Percentiles rank a stretch among this genome's conserved stretches.
These are phyloP conservation scores for Ceratocystis cacaofunesta DNA, from an alignment of 2,329 filamentous ascomycete species.

Conservation along the genomic window DNA sequence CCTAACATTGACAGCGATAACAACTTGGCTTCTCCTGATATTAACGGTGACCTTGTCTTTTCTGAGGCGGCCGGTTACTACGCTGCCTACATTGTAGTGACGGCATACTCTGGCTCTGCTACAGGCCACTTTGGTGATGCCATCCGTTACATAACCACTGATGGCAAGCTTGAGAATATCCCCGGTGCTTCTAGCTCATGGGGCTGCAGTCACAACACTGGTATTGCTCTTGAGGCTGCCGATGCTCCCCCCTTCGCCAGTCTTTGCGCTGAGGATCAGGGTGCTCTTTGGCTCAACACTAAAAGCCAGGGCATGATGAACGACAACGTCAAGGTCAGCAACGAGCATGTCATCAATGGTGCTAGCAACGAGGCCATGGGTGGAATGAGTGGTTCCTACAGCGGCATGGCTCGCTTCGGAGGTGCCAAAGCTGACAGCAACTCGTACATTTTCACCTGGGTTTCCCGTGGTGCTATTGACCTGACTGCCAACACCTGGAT, in stretches of 20 bases:
- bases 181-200: constrained; percentile 39
- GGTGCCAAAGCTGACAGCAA: constrained; percentile 24
- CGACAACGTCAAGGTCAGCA: constrained; percentile 43
- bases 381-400: constrained; percentile 49
- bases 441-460: constrained; percentile 47
- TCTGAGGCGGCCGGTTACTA: constrained; percentile 41
- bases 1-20: constrained; percentile 34
- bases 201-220: constrained; percentile 51
- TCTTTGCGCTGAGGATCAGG: constrained; percentile 47
- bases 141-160: constrained; percentile 31
- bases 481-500: constrained; percentile 42
- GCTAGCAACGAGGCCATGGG: constrained; percentile 44
- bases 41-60: constrained; percentile 49
- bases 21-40: constrained; percentile 39
- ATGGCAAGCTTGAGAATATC: constrained; percentile 37
- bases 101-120: constrained; percentile 38
- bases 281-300: constrained; percentile 50
- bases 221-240: constrained; percentile 47
- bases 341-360: constrained; percentile 47
- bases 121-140: constrained; percentile 44
- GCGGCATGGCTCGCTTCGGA: constrained; percentile 38
- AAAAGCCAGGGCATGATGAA: constrained; percentile 39
- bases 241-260: constrained; percentile 43
- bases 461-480: constrained; percentile 42
- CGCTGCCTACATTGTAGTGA: constrained; percentile 48